Evolutionary conservation across 2,329 filamentous ascomycete genomes (phyloP).

Genomic region (Penicillium glabrum): DNA sequence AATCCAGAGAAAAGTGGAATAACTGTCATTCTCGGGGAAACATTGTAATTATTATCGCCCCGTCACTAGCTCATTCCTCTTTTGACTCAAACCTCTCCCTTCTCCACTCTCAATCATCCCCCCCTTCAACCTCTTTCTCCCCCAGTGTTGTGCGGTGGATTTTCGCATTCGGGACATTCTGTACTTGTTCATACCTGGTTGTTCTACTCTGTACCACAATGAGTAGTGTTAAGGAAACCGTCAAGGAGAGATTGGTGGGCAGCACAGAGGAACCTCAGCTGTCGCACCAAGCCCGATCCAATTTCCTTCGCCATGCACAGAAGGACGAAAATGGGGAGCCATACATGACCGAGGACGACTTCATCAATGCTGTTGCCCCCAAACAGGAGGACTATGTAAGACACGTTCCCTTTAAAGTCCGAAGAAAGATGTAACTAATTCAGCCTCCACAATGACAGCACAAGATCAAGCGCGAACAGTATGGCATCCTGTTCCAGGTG

Average conservation of each 20-base stretch:
- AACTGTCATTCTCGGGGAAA: background rate
- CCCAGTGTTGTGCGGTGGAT: conserved; percentile 16
- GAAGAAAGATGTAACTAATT: conserved; percentile 16
- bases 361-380: conserved; percentile 87
- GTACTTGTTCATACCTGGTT: background rate
- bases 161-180: conserved; percentile 6
- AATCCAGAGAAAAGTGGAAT: background rate
- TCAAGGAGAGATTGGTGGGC: conserved; percentile 80
- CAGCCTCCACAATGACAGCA: conserved; percentile 58
- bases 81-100: conserved; percentile 23
- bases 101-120: conserved; percentile 21
- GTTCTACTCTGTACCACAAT: conserved; percentile 32
- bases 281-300: conserved; percentile 71
- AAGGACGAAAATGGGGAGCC: conserved; percentile 76
- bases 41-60: conserved; percentile 8
- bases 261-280: conserved; percentile 58
- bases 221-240: conserved; percentile 62
- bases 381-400: conserved; percentile 87
- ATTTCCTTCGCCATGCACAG: conserved; percentile 73
- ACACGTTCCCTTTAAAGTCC: conserved; percentile 20
- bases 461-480: conserved; percentile 96
- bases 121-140: conserved; percentile 10
- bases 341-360: conserved; percentile 80
- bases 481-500: conserved; percentile 86
- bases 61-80: conserved; percentile 15